phyloP scores from a whole-genome alignment of 768 basidiomycete genomes.

The Floccularia luteovirens region DNA sequence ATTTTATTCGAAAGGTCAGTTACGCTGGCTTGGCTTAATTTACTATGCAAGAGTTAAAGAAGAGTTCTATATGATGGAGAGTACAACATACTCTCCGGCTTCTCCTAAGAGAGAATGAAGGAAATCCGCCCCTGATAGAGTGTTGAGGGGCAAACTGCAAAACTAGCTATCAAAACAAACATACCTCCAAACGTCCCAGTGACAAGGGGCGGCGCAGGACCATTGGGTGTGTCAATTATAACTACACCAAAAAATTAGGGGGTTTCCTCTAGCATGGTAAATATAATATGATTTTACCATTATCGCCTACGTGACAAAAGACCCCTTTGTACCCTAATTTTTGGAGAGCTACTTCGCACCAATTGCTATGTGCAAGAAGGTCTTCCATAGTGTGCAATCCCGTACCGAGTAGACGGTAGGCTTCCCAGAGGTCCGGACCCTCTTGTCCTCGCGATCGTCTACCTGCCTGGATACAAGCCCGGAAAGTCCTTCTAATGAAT shows the following conservation, averaged over 20 bases:
- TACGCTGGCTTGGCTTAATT: conserved; percentile 53
- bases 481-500: conserved; percentile 54
- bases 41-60: conserved; percentile 21
- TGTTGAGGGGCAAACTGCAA: background rate
- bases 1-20: conserved; percentile 50
- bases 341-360: conserved; percentile 67
- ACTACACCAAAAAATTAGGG: conserved; percentile 20
- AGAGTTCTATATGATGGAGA: background rate
- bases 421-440: conserved; percentile 51
- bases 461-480: conserved; percentile 60
- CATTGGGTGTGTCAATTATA: conserved; percentile 43
- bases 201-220: conserved; percentile 52
- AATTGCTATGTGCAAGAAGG: conserved; percentile 72
- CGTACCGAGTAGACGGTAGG: conserved; percentile 65
- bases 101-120: conserved; percentile 59
- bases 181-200: conserved; percentile 61
- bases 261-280: conserved; percentile 4
- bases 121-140: conserved; percentile 43
- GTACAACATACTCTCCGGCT: conserved; percentile 44
- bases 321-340: conserved; percentile 65
- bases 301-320: conserved; percentile 75
- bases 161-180: conserved; percentile 2
- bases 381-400: conserved; percentile 69
- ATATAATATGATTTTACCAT: conserved; percentile 20
- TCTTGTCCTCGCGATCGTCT: conserved; percentile 49